Evolutionary conservation across 2,329 filamentous ascomycete species (phyloP), one percentile per base, ranked within the genome.

Genomic region (Bipolaris bicolor): DNA sequence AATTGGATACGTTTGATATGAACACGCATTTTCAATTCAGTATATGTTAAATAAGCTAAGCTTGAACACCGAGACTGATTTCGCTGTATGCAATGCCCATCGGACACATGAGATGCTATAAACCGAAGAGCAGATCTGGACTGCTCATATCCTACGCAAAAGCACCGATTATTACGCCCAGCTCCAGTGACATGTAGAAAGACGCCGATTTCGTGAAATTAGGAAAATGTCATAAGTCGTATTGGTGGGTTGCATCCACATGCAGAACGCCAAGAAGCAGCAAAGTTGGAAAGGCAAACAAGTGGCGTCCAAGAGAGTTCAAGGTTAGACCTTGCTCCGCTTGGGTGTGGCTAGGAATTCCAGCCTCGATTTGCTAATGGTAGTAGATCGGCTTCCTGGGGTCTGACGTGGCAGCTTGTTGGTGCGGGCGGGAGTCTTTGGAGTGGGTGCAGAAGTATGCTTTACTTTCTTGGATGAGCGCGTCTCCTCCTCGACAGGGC

Each of bases 281-380:
- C 22, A 41, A 20, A 33, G 29, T 29, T 26, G 26, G 29, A 22
- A 34, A 11, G 45, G 26, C 33, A 29, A 33, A 22, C 33, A 49
- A 39, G 53, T 15, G 37, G 18, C 29, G 4, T 44, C 34, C 39
- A 18, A 34, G 5, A 29, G 20, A 40, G 13, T 10, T 26, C 39
- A 24, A 26, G 16, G 26, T 64, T 40, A 75, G 48, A 63, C 64
- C 52, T 69, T 74, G 58, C 48, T 63, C 33, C 73, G 72, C 69
- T 76, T 78, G 3, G 76, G 76, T 11, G 73, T 77, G 20, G 76
- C 72, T 11, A 78, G 64, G 51, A 76, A 72, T 36, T 70, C 72
- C 46, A 78, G 68, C 52, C 76, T 66, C 9, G 74, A 72, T 63
- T 70, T 73, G 64, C 70, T 77, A 55, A 78, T 69, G 3, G 69